Conservation (phyloP, 176 grass and related monocot species). For the Zea luxurians region DNA sequence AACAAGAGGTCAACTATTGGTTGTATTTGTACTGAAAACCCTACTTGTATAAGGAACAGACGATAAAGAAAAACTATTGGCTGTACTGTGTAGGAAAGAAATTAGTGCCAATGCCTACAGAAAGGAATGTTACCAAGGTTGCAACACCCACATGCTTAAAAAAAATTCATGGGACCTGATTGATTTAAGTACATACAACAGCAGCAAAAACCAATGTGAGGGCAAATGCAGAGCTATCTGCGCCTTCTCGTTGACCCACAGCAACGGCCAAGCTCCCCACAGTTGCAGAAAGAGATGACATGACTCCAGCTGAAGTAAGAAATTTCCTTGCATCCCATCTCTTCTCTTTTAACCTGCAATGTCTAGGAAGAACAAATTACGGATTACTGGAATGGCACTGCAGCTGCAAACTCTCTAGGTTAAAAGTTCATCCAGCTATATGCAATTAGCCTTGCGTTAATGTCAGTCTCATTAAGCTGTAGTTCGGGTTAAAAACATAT, state of each 20-base stretch:
- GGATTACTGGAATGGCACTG: conserved; percentile 32
- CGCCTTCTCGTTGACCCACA: conserved; percentile 80
- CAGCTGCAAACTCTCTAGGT: not conserved
- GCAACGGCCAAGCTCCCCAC: conserved; percentile 70
- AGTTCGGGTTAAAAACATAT: not conserved
- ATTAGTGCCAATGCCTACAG: not conserved
- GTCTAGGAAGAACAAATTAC: conserved; percentile 70
- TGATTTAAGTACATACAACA: conserved; percentile 59
- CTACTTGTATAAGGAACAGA: conserved; percentile 15
- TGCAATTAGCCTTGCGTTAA: not conserved
- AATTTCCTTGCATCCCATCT: conserved; percentile 90
- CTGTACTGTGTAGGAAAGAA: not conserved
- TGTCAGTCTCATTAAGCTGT: not conserved
- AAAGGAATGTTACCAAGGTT: not conserved
- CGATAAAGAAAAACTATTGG: conserved; percentile 1
- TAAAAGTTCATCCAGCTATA: not conserved
- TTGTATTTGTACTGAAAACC: conserved; percentile 24
- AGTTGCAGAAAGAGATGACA: conserved; percentile 86
- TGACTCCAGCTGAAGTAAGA: conserved; percentile 76
- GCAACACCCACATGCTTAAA: conserved; percentile 1
- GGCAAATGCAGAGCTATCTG: conserved; percentile 69
- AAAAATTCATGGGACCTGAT: conserved; percentile 29
- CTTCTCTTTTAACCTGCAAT: conserved; percentile 98
- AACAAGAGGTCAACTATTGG: conserved; percentile 13
- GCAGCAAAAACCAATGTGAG: conserved; percentile 83